These are phyloP conservation scores for Pyropia haitanensis DNA, from an alignment of 23 red algal genomes.

Conservation along the genomic window DNA sequence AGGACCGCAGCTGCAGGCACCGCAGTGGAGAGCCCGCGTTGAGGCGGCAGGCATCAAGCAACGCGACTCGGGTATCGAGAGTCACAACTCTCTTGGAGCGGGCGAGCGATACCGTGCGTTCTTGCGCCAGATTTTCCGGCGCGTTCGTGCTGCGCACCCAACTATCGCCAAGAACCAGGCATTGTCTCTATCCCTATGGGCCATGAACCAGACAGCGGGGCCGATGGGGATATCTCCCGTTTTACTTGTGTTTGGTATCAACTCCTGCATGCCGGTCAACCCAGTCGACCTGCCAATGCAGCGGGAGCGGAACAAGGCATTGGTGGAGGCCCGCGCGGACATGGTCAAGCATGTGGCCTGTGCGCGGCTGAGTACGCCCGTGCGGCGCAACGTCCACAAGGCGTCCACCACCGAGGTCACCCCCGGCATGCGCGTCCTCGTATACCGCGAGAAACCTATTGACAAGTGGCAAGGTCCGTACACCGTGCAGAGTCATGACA, in stretches of 20 bases:
- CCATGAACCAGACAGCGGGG: conserved; percentile 15
- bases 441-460: conserved; percentile 8
- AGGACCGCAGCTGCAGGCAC: neutral
- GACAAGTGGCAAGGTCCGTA: conserved; percentile 9
- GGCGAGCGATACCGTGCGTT: conserved; percentile 9
- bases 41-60: conserved; percentile 2
- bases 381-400: neutral
- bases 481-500: neutral
- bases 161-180: neutral
- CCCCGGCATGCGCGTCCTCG: neutral
- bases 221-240: neutral
- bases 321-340: conserved; percentile 7
- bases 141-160: conserved; percentile 1
- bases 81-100: conserved; percentile 13
- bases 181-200: neutral
- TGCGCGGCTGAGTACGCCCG: conserved; percentile 1
- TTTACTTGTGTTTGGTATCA: conserved; percentile 16
- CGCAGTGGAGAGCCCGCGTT: neutral
- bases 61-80: conserved; percentile 3
- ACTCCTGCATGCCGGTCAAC: neutral
- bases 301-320: conserved; percentile 1
- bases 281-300: conserved; percentile 13
- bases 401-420: too few relatives aligned
- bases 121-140: conserved; percentile 5
- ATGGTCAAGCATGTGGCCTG: neutral